phyloP scores from a whole-genome alignment of 345 rosid genomes.

The Cardiospermum halicacabum region DNA sequence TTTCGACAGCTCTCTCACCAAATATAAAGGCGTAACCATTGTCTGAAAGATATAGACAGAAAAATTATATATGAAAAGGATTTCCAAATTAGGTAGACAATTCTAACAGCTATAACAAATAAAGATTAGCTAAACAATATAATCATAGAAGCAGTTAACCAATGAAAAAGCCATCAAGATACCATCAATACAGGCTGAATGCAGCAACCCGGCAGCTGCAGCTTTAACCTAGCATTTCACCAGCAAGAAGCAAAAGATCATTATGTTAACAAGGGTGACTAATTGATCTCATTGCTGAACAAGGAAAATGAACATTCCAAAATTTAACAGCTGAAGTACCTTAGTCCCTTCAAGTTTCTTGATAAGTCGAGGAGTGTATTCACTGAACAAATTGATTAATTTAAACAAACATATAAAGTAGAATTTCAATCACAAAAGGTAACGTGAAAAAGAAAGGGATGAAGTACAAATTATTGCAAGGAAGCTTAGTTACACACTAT shows the following conservation, averaged over 20 bases:
- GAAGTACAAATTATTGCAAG: neutral
- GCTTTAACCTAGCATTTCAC: conserved; percentile 48
- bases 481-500: neutral
- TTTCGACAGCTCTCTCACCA: conserved; percentile 56
- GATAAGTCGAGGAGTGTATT: conserved; percentile 87
- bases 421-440: neutral
- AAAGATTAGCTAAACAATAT: too few relatives aligned
- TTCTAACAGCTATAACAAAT: too few relatives aligned
- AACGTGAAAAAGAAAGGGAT: neutral
- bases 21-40: conserved; percentile 75
- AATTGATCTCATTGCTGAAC: conserved; percentile 5
- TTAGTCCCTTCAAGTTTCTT: conserved; percentile 77
- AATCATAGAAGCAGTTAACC: neutral
- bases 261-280: conserved; percentile 9
- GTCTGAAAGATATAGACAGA: conserved; percentile 44
- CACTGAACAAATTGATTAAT: conserved; percentile 47
- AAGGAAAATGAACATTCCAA: conserved; percentile 11
- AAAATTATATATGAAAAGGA: conserved; percentile 12
- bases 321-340: conserved; percentile 35
- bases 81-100: neutral
- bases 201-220: conserved; percentile 87
- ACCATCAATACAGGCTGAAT: conserved; percentile 88
- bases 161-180: conserved; percentile 19
- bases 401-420: neutral
- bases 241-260: conserved; percentile 22